Evolutionary conservation across 495 filamentous ascomycete genomes (phyloP).

Genomic region (Hamigera avellanea): DNA sequence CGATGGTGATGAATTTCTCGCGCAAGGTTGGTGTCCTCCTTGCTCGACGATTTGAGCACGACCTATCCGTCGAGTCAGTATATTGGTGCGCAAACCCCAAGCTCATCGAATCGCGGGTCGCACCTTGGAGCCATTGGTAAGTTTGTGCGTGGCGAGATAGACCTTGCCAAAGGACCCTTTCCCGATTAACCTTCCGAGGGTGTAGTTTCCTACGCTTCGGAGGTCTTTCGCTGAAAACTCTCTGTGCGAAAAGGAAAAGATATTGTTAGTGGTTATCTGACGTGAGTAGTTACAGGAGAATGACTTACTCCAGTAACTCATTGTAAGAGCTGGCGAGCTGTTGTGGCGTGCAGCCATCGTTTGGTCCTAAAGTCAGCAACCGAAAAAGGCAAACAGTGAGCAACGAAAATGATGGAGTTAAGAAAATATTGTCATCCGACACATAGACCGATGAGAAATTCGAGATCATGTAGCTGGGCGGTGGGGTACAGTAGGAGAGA

Average conservation of each 20-base stretch:
- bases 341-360: constrained; percentile 3
- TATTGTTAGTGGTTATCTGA: constrained; percentile 3
- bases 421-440: background rate
- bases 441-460: no score
- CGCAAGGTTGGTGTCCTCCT: constrained; percentile 88
- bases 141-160: constrained; percentile 91
- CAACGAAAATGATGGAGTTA: constrained; percentile 3
- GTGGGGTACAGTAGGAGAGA: background rate
- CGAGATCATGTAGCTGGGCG: no score
- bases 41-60: constrained; percentile 94
- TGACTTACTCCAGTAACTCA: constrained; percentile 80
- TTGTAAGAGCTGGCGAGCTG: constrained; percentile 96
- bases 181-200: constrained; percentile 80
- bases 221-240: constrained; percentile 93
- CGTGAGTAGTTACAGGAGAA: background rate
- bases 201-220: constrained; percentile 86
- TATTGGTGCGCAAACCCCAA: background rate
- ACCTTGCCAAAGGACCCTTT: constrained; percentile 98
- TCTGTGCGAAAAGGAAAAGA: constrained; percentile 31
- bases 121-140: constrained; percentile 98
- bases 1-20: constrained; percentile 97
- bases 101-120: constrained; percentile 8
- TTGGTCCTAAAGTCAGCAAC: constrained; percentile 2
- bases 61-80: constrained; percentile 42
- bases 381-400: constrained; percentile 1